These are phyloP conservation scores for Sechiopsis laciniata DNA, from an alignment of 306 rosid species.

Conservation along the genomic window DNA sequence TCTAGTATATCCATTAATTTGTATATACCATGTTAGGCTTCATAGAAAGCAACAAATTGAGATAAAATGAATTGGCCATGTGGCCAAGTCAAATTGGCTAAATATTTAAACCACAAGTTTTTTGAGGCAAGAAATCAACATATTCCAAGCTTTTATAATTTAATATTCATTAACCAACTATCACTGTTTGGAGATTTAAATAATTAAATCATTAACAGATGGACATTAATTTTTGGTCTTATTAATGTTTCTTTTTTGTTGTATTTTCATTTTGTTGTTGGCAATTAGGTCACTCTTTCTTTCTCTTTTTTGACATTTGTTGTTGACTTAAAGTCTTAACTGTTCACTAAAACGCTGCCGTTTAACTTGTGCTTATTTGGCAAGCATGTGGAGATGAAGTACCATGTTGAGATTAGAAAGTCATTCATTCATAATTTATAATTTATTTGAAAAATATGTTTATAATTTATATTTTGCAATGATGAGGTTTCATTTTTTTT, in stretches of 20 bases:
- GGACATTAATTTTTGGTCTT: neutral
- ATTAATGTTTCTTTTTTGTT: neutral
- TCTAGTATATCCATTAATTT: constrained; percentile 4
- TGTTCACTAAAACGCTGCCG: neutral
- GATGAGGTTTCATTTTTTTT: no score
- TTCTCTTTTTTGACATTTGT: neutral
- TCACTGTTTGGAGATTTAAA: neutral
- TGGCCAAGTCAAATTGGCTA: constrained; percentile 8
- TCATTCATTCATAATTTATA: no score
- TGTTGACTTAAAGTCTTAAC: neutral
- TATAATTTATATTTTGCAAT: no score
- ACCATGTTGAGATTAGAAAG: neutral
- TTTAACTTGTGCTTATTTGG: neutral
- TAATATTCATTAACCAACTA: neutral
- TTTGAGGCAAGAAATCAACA: no score
- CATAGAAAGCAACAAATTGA: constrained; percentile 13
- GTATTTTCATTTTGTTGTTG: neutral
- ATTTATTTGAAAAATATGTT: no score
- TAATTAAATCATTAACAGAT: neutral
- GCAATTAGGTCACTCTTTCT: constrained; percentile 2
- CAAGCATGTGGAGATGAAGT: neutral
- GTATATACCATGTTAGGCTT: constrained; percentile 8
- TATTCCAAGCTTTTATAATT: neutral
- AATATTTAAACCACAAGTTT: neutral
- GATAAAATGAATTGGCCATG: constrained; percentile 13